Conservation (phyloP, 192 early-diverging fungal genomes). For the Umbelopsis ramanniana region DNA sequence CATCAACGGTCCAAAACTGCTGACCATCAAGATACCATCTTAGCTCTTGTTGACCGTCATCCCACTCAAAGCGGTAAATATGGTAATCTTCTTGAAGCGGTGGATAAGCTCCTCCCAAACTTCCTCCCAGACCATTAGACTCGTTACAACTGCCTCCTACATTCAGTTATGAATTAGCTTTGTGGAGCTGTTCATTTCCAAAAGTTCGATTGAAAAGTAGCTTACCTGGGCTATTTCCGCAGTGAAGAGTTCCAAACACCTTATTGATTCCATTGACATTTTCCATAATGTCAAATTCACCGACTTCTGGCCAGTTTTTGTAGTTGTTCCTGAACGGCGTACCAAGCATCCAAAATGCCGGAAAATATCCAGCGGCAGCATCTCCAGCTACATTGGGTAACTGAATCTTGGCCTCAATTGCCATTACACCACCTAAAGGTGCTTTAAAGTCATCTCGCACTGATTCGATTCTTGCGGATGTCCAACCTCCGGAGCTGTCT, state of each 20-base stretch:
- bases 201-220: background rate
- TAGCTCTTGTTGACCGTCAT: background rate
- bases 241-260: background rate
- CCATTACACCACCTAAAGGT: background rate
- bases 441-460: background rate
- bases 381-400: background rate
- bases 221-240: background rate
- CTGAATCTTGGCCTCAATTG: background rate
- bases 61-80: slow-evolving; percentile 3
- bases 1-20: background rate
- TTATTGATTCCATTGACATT: slow-evolving; percentile 6
- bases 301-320: background rate
- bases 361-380: slow-evolving; percentile 15
- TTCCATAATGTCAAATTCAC: slow-evolving; percentile 19
- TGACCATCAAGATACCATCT: slow-evolving; percentile 11
- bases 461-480: slow-evolving; percentile 3
- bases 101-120: background rate
- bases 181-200: background rate
- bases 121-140: background rate
- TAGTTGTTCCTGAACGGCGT: background rate
- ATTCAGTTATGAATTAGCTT: background rate
- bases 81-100: background rate
- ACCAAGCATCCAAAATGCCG: slow-evolving; percentile 17
- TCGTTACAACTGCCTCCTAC: background rate
- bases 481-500: background rate